Evolutionary conservation across 2,329 filamentous ascomycete genomes (phyloP), one percentile per base, ranked within the genome.

Genomic region (Thermothelomyces thermophilus): DNA sequence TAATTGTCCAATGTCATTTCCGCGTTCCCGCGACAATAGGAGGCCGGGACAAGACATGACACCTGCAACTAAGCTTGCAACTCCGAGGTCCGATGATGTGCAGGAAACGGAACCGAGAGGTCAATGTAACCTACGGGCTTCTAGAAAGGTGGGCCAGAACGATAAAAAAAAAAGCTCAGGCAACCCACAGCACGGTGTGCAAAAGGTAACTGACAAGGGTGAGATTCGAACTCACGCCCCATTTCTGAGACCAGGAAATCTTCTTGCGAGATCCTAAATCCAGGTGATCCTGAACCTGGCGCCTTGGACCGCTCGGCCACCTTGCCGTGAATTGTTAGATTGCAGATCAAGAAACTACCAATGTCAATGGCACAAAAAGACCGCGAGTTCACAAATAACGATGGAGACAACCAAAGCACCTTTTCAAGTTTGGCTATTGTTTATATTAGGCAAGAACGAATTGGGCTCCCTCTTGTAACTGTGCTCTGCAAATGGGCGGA

Each of bases 251-350:
- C 53, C 50, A 50, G 53, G 50, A 53, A 48, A 52, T 52, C 42
- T 47, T n/a, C n/a, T n/a, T n/a, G 26, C 30, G 17, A 30, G 41
- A 49, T 41, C 42, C 34, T 24, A 22, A 55, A 52, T 55, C 52
- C 53, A 52, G 53, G 50, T 55, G 33, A 28, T 35, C 50, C 50
- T 47, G 53, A 55, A 55, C 52, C 52, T 55, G 52, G 52, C 49
- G 52, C 52, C 52, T 54, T 52, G 20, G 52, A 52, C 48, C 52
- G 52, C 51, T 53, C 47, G 51, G 51, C 51, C 47, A 53, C 45
- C 48, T 53, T 53, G 51, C 51, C 51, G 3, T 33, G 7, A 17
- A 45, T 40, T 35, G 43, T 39, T 46, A 35, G 14, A 22, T 14
- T 34, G 30, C 3, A 2, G 17, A 7, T 19, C 33, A 16, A 17